Evolutionary conservation across 768 basidiomycete genomes (phyloP).

Genomic region (Tulasnella sp.): DNA sequence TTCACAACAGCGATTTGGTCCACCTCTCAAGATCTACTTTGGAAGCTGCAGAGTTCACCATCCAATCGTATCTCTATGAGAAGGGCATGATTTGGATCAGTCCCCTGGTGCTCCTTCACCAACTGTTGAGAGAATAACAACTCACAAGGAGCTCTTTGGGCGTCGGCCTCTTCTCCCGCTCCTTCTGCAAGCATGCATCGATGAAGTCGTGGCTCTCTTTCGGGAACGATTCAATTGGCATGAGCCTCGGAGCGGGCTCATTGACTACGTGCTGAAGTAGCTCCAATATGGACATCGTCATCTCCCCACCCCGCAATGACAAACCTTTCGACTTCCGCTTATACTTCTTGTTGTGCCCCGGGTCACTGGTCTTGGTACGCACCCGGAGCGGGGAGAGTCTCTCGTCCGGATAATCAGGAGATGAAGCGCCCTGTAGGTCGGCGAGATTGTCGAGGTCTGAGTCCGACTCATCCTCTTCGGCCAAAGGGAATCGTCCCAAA

Average conservation of each 20-base stretch:
- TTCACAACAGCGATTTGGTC: constrained; percentile 32
- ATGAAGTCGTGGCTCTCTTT: constrained; percentile 72
- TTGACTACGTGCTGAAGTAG: constrained; percentile 96
- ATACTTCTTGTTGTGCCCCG: constrained; percentile 47
- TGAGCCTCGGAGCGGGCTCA: constrained; percentile 86
- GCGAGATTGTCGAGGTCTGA: constrained; percentile 49
- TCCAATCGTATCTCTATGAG: constrained; percentile 62
- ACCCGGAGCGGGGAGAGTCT: constrained; percentile 16
- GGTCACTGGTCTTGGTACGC: constrained; percentile 29
- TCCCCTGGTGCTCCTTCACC: neutral
- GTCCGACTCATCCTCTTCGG: constrained; percentile 49
- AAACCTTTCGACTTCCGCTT: constrained; percentile 87
- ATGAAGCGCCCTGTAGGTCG: constrained; percentile 63
- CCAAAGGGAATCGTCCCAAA: constrained; percentile 93
- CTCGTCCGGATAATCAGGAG: constrained; percentile 35
- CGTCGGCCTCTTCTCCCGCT: constrained; percentile 69
- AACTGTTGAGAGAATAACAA: constrained; percentile 16
- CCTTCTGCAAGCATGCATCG: constrained; percentile 82
- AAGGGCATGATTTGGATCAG: neutral
- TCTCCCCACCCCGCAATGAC: constrained; percentile 82
- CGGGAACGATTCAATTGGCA: constrained; percentile 62
- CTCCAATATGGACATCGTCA: constrained; percentile 98
- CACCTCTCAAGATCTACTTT: constrained; percentile 66
- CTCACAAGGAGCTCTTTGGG: constrained; percentile 79
- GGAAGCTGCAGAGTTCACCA: constrained; percentile 49